These are phyloP conservation scores for Paxillus rubicundulus DNA, from an alignment of 768 basidiomycete species.

Conservation along the genomic window DNA sequence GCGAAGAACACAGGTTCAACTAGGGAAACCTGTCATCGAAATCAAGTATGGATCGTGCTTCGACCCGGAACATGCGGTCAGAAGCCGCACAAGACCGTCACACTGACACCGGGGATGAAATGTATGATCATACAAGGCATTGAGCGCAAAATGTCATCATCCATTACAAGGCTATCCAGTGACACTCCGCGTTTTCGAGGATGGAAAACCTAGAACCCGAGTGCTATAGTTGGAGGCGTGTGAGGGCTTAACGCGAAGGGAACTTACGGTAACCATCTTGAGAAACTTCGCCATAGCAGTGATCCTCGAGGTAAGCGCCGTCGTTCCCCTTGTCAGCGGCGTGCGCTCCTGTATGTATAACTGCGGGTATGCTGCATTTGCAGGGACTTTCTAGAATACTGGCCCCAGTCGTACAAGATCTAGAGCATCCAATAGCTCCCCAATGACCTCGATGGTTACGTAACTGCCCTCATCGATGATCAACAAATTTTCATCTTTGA, in stretches of 20 bases:
- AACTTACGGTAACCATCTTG: not conserved
- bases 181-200: not conserved
- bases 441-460: not conserved
- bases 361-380: not conserved
- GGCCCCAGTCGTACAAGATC: not conserved
- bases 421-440: no score
- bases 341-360: not conserved
- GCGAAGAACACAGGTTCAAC: not conserved
- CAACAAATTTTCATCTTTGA: conserved; percentile 11
- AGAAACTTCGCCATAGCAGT: not conserved
- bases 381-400: not conserved
- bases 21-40: not conserved
- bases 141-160: not conserved
- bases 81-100: not conserved
- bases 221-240: not conserved
- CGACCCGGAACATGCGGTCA: not conserved
- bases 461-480: not conserved
- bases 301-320: not conserved
- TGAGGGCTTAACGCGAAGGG: not conserved
- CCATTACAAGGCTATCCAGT: not conserved
- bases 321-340: not conserved
- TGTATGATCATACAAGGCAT: not conserved
- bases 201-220: not conserved
- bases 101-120: not conserved
- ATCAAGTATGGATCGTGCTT: not conserved